Evolutionary conservation across 78 protist species (phyloP).

Genomic region (Speleostelium caveatum): DNA sequence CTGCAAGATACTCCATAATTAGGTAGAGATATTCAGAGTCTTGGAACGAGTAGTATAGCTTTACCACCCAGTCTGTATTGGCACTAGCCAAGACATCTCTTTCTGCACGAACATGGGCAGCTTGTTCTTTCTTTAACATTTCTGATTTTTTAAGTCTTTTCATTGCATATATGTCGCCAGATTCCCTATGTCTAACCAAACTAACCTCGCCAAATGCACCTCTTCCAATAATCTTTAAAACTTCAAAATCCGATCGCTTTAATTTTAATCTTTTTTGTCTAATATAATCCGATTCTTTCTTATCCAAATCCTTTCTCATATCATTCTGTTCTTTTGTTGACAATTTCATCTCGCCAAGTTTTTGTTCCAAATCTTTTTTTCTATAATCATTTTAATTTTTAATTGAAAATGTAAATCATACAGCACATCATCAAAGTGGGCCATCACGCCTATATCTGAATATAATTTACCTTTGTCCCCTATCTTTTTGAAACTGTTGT

Average conservation of each 20-base stretch:
- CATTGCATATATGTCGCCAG: constrained; percentile 84
- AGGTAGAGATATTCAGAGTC: constrained; percentile 84
- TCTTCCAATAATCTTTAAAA: constrained; percentile 71
- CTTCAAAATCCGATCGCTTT: constrained; percentile 70
- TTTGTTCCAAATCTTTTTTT: constrained; percentile 66
- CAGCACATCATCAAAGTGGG: too few relatives aligned
- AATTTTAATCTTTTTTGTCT: constrained; percentile 62
- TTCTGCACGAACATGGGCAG: constrained; percentile 87
- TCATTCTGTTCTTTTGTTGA: constrained; percentile 66
- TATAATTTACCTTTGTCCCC: constrained; percentile 51
- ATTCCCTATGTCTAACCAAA: constrained; percentile 51
- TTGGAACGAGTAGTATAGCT: constrained; percentile 73
- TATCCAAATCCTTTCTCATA: constrained; percentile 58
- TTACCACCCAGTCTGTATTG: constrained; percentile 75
- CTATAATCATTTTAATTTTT: constrained; percentile 9
- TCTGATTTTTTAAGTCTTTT: constrained; percentile 79
- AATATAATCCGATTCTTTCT: constrained; percentile 77
- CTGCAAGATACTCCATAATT: constrained; percentile 88
- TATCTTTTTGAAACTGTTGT: constrained; percentile 50
- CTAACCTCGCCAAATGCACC: constrained; percentile 89
- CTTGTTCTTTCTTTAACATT: constrained; percentile 87
- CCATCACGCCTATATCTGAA: too few relatives aligned
- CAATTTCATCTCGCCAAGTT: constrained; percentile 62
- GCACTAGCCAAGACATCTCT: constrained; percentile 86
- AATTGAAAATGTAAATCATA: too few relatives aligned